phyloP scores from a whole-genome alignment of 208 protist species.

The Acanthamoeba royreba region DNA sequence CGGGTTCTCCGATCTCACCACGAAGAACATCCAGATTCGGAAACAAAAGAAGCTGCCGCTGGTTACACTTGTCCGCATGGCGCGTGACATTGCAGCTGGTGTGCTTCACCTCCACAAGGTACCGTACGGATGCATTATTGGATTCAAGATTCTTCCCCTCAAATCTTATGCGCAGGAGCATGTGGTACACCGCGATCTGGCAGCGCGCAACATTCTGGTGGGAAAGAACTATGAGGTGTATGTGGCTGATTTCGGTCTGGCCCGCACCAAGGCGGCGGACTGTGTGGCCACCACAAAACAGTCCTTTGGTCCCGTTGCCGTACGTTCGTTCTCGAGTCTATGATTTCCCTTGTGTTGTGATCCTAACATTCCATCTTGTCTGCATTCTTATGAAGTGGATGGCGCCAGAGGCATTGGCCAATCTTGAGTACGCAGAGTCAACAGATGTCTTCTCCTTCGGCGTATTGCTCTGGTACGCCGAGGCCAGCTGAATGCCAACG shows the following conservation, averaged over 20 bases:
- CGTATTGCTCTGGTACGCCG: background rate
- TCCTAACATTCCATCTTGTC: background rate
- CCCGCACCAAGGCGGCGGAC: background rate
- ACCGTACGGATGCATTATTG: background rate
- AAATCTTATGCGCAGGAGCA: too few species aligned
- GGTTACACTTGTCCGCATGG: background rate
- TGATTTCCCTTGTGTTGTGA: too few species aligned
- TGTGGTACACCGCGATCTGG: background rate
- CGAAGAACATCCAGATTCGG: background rate
- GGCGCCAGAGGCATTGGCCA: background rate
- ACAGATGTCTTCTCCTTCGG: conserved; percentile 41
- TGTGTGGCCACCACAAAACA: background rate
- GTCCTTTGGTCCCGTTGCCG: background rate
- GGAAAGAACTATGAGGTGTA: background rate
- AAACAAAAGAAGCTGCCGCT: background rate
- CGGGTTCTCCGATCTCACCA: background rate
- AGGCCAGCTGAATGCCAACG: background rate
- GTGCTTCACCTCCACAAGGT: background rate
- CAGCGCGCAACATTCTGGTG: background rate
- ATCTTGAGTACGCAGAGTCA: background rate
- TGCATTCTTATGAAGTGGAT: background rate
- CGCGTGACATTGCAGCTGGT: background rate
- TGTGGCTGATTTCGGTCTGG: background rate
- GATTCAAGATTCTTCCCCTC: background rate
- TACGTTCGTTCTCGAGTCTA: background rate